phyloP scores from a whole-genome alignment of 768 basidiomycete genomes.

The Rhodotorula babjevae region DNA sequence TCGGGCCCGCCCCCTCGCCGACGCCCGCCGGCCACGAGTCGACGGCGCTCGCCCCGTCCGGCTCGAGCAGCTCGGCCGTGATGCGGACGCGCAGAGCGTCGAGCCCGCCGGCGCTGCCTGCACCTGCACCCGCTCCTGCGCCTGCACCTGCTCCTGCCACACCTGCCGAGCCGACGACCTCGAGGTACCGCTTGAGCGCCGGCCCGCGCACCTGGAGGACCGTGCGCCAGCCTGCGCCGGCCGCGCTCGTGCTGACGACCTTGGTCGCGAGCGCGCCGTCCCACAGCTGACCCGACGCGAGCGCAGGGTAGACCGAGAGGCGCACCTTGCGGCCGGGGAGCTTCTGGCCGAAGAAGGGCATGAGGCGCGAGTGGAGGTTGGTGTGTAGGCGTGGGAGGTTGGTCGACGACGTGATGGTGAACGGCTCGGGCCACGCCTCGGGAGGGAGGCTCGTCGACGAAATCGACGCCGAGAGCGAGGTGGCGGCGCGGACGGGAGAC shows the following conservation, averaged over 20 bases:
- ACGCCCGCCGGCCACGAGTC: constrained; percentile 1
- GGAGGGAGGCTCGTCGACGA: background rate
- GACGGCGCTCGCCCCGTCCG: background rate
- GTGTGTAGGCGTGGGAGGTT: constrained; percentile 37
- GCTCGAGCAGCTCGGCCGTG: constrained; percentile 29
- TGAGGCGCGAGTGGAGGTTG: constrained; percentile 42
- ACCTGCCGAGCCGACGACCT: background rate
- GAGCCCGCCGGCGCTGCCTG: background rate
- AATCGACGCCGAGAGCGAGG: background rate
- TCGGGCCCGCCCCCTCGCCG: background rate
- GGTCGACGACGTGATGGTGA: constrained; percentile 9
- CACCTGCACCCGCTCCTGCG: background rate
- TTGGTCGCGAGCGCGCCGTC: constrained; percentile 29
- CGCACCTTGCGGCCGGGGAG: constrained; percentile 40
- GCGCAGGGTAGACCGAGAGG: constrained; percentile 37
- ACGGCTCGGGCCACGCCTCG: constrained; percentile 23
- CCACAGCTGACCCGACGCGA: constrained; percentile 16
- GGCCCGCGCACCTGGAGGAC: constrained; percentile 1
- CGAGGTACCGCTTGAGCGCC: constrained; percentile 18
- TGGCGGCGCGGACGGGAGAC: background rate
- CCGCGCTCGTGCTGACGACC: constrained; percentile 16
- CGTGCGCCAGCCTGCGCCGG: constrained; percentile 22
- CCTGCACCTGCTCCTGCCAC: background rate
- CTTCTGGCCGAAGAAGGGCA: constrained; percentile 44
- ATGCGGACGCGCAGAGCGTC: constrained; percentile 16